Evolutionary conservation across 495 filamentous ascomycete species (phyloP).

Genomic region (Astrocystis sublimbata): DNA sequence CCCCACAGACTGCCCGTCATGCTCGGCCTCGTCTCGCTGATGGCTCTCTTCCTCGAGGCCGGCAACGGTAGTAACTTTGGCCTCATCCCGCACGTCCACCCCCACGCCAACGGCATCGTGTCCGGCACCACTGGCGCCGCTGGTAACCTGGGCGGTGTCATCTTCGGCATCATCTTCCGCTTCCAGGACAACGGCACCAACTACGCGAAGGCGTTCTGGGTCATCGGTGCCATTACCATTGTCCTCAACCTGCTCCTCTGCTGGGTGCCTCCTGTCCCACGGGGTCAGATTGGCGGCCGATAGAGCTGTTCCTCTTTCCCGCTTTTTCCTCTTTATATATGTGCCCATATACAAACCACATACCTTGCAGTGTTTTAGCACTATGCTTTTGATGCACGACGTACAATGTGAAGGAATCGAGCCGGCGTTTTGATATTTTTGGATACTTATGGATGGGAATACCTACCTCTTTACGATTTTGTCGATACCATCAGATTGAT

Average conservation of each 20-base stretch:
- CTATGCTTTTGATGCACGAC: neutral
- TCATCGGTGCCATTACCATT: constrained; percentile 77
- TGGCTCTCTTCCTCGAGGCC: constrained; percentile 82
- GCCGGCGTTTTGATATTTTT: too few species aligned
- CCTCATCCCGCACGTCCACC: constrained; percentile 81
- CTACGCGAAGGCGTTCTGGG: constrained; percentile 74
- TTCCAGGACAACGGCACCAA: constrained; percentile 61
- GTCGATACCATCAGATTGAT: too few species aligned
- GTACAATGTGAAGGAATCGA: neutral
- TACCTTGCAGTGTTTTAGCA: neutral
- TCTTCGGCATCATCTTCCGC: constrained; percentile 84
- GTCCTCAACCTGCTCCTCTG: constrained; percentile 63
- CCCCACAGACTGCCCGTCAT: constrained; percentile 61
- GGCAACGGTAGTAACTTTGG: constrained; percentile 86
- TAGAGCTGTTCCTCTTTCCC: constrained; percentile 29
- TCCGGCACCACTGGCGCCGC: constrained; percentile 74
- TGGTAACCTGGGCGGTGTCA: constrained; percentile 82
- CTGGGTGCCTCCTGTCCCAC: constrained; percentile 75
- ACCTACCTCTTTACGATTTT: too few species aligned
- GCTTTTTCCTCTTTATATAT: constrained; percentile 5
- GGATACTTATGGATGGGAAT: too few species aligned
- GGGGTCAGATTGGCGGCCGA: constrained; percentile 64
- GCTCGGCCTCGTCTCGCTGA: constrained; percentile 70
- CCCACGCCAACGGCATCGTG: constrained; percentile 66
- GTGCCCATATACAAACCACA: too few species aligned